Conservation (phyloP, 306 rosid genomes). For the Casuarina cunninghamiana region DNA sequence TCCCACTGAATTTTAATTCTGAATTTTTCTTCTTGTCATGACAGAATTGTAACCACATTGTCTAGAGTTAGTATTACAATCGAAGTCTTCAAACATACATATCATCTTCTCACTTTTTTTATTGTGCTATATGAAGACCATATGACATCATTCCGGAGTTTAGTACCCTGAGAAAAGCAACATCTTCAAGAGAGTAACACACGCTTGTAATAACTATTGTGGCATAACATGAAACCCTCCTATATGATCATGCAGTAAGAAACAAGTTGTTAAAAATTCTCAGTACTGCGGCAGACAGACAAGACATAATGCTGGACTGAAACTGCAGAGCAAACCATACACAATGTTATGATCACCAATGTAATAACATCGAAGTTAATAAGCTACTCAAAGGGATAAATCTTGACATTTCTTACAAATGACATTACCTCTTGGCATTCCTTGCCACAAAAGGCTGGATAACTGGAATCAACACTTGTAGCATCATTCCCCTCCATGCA, state of each 20-base stretch:
- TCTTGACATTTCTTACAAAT: slow-evolving; percentile 49
- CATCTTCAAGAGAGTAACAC: neutral
- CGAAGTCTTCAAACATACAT: neutral
- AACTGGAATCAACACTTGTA: slow-evolving; percentile 30
- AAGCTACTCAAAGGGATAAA: slow-evolving; percentile 42
- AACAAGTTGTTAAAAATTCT: slow-evolving; percentile 10
- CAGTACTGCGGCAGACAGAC: slow-evolving; percentile 11
- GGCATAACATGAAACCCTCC: neutral
- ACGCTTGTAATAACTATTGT: no score
- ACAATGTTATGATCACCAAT: slow-evolving; percentile 8
- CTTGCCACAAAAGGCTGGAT: slow-evolving; percentile 63
- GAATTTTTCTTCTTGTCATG: neutral
- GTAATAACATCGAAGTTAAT: slow-evolving; percentile 20
- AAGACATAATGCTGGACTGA: slow-evolving; percentile 20
- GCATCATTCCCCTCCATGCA: slow-evolving; percentile 51
- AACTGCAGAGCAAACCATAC: slow-evolving; percentile 7
- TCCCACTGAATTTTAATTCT: neutral
- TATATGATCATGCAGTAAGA: slow-evolving; percentile 5
- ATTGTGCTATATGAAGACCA: neutral
- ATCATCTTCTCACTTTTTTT: neutral
- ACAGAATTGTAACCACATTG: neutral
- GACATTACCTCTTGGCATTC: slow-evolving; percentile 66
- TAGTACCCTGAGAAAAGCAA: neutral
- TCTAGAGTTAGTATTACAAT: neutral
- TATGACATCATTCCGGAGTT: neutral